phyloP scores from a whole-genome alignment of 2,329 filamentous ascomycete genomes.

The Neonectria ditissima region DNA sequence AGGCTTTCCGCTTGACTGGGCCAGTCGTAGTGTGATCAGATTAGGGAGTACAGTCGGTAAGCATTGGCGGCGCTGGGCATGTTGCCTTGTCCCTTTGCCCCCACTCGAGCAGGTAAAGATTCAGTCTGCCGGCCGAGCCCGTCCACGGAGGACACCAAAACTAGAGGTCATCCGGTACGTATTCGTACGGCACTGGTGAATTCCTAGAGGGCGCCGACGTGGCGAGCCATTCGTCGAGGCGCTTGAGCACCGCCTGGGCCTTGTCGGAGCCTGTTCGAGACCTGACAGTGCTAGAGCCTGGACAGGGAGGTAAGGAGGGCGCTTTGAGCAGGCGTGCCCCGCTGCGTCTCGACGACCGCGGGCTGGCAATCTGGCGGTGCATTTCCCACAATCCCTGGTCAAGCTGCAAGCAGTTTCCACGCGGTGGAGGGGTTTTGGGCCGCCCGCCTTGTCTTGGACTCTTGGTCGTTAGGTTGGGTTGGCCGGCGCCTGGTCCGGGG shows the following conservation, averaged over 20 bases:
- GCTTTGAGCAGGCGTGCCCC: conserved; percentile 12
- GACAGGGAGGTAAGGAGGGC: conserved; percentile 11
- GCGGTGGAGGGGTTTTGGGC: conserved; percentile 7
- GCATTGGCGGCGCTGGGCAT: conserved; percentile 15
- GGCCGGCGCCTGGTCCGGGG: conserved; percentile 11
- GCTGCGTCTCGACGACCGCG: conserved; percentile 1
- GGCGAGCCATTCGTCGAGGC: conserved; percentile 33
- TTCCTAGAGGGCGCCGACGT: conserved; percentile 35
- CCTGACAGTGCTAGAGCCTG: conserved; percentile 22
- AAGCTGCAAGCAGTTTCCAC: conserved; percentile 3
- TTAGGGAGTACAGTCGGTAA: conserved; percentile 1
- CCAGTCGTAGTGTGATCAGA: background rate
- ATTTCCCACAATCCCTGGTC: conserved; percentile 18
- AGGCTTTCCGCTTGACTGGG: conserved; percentile 13
- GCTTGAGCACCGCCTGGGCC: conserved; percentile 17
- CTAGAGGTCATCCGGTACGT: conserved; percentile 26
- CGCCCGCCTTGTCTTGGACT: conserved; percentile 6
- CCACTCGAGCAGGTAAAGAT: conserved; percentile 13
- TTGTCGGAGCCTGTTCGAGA: conserved; percentile 6
- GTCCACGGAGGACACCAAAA: conserved; percentile 6
- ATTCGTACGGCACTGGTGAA: conserved; percentile 27
- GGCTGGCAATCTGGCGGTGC: conserved; percentile 23
- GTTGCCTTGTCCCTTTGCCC: conserved; percentile 8
- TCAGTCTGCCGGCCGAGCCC: conserved; percentile 9
- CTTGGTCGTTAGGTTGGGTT: conserved; percentile 9